Conservation (phyloP, 352 stramenopile species). For the Pythium angustatum region DNA sequence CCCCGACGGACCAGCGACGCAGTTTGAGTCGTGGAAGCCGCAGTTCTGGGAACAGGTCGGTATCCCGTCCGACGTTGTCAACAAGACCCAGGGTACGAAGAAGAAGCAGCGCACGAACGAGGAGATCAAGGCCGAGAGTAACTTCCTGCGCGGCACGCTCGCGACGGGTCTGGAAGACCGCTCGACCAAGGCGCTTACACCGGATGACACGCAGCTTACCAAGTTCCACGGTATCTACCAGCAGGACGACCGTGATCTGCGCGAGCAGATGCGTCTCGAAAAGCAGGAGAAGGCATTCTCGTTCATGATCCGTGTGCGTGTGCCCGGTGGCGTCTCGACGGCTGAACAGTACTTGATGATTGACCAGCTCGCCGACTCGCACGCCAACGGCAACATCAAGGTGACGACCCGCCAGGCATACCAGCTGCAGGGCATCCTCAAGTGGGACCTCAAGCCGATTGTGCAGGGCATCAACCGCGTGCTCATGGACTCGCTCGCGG, state of each 20-base stretch:
- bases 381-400: constrained; percentile 95
- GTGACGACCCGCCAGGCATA: constrained; percentile 97
- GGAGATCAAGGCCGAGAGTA: constrained; percentile 82
- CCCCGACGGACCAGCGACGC: constrained; percentile 71
- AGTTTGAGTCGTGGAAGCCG: constrained; percentile 75
- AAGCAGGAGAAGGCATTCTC: constrained; percentile 92
- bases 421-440: constrained; percentile 96
- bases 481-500: constrained; percentile 94
- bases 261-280: constrained; percentile 72
- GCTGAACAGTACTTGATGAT: constrained; percentile 93
- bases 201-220: constrained; percentile 79
- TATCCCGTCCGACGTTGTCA: constrained; percentile 57
- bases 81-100: constrained; percentile 40
- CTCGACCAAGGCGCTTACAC: constrained; percentile 66
- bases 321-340: constrained; percentile 93
- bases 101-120: constrained; percentile 82
- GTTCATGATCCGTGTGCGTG: constrained; percentile 97
- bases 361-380: constrained; percentile 91
- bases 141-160: constrained; percentile 75
- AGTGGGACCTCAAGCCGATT: constrained; percentile 96
- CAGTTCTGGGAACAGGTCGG: constrained; percentile 75
- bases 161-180: constrained; percentile 64
- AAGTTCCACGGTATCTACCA: constrained; percentile 99
- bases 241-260: constrained; percentile 94
- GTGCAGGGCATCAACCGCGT: constrained; percentile 92